Evolutionary conservation across 371 early-diverging fungal species (phyloP), one percentile per base, ranked within the genome.

Genomic region (Mucor racemosus): DNA sequence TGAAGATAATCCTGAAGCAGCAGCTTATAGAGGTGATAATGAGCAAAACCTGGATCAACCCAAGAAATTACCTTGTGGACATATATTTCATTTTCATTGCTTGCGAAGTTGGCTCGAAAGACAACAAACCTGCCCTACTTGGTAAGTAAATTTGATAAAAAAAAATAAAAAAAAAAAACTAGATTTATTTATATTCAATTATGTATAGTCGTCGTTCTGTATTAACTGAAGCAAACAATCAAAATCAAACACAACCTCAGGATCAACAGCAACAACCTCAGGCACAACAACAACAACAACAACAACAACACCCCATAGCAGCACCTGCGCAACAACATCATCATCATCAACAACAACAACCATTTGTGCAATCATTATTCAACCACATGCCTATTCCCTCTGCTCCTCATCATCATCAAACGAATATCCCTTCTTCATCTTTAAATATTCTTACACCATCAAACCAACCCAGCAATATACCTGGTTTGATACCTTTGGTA

Each of bases 61-160:
- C 6, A 99, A 99, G 77, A 95, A 93, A 60, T 84, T 99, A 17
- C 93, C 93, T 8, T 99, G 99, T 78, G 95, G 97, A 7, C 99
- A 99, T 72, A 89, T 97, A 11, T 99, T 99, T 77, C 99, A 99
- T 79, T 92, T 97, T 63, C 92, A 90, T 57, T 99, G 99, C 77
- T 82, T 99, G 62, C 85, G 96, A 59, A 95, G 94, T 75, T 99
- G 99, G 99, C 86, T 99, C 38, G 99, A 99, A 76, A 78, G 99
- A 66, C 99, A 99, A 78, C 99, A 97, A 71, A 93, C 91, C 59
- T 99, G 99, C 72, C 99, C 99, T 1, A 98, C 99, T 5, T 99
- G 99, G 62, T 86, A 50, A 50, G 50, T 26, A 21, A 26, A 21
- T 11, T 4, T 11, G 21, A 50, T 9, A 17, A 8, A 11, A 7